These are phyloP conservation scores for Pneumocystis jirovecii DNA, from an alignment of 1,139 yeast genomes.

Conservation along the genomic window DNA sequence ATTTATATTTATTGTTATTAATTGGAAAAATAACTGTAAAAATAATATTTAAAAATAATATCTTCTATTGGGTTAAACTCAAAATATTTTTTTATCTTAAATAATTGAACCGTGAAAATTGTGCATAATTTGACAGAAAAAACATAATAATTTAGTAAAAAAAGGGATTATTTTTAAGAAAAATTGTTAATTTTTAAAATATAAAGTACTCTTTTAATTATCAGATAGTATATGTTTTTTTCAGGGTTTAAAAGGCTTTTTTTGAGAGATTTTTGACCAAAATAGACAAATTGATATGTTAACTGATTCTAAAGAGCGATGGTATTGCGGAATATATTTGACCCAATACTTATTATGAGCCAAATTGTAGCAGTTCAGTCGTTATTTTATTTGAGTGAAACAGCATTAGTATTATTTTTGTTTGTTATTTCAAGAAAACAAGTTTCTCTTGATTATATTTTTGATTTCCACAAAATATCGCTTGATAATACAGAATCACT, in stretches of 20 bases:
- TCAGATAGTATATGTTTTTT: too few species aligned
- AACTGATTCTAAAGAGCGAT: neutral
- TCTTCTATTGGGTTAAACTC: too few species aligned
- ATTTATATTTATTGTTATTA: too few species aligned
- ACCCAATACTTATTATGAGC: neutral
- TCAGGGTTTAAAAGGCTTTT: neutral
- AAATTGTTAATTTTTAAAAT: too few species aligned
- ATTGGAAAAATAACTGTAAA: too few species aligned
- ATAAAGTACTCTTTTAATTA: too few species aligned
- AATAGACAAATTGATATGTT: neutral
- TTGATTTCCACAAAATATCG: neutral
- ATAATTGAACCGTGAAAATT: too few species aligned
- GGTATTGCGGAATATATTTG: neutral
- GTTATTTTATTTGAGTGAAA: neutral
- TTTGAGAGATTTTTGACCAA: neutral
- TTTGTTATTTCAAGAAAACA: neutral
- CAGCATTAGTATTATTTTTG: neutral
- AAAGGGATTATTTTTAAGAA: too few species aligned
- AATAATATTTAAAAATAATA: too few species aligned
- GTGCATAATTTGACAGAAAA: too few species aligned
- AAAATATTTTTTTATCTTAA: too few species aligned
- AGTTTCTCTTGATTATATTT: neutral
- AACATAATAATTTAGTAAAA: too few species aligned
- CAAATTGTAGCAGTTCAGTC: neutral
- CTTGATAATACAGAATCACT: neutral